Evolutionary conservation across 139 green algal genomes (phyloP).

Genomic region (Deuterostichococcus epilithicus): DNA sequence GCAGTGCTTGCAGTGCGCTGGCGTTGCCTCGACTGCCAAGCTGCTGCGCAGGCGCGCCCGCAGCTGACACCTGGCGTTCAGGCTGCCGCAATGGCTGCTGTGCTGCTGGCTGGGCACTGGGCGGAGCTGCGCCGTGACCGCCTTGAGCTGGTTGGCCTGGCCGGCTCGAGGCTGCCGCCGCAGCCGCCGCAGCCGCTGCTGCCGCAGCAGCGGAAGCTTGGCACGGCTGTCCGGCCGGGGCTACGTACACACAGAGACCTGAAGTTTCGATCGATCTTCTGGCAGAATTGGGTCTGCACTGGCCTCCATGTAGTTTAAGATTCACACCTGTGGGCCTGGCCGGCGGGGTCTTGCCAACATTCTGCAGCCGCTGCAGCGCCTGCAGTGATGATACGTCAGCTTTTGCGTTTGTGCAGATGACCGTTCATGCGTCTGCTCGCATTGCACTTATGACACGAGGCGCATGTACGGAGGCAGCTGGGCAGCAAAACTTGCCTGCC

Average conservation of each 20-base stretch:
- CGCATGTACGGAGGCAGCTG: too few species aligned
- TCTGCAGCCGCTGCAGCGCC: background rate
- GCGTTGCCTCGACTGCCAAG: too few species aligned
- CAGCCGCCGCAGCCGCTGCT: background rate
- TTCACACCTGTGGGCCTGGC: background rate
- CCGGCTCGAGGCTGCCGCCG: background rate
- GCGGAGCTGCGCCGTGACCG: too few species aligned
- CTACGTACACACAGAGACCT: background rate
- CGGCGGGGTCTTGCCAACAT: background rate
- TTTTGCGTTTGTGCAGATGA: too few species aligned
- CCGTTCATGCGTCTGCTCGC: background rate
- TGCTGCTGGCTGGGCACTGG: background rate
- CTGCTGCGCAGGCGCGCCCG: background rate
- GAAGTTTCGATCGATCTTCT: too few species aligned
- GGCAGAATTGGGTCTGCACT: background rate
- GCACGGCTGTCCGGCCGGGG: background rate
- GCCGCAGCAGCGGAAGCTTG: background rate
- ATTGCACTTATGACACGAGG: too few species aligned
- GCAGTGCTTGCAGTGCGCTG: too few species aligned
- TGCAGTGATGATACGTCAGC: too few species aligned
- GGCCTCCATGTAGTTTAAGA: background rate
- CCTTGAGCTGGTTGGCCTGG: too few species aligned
- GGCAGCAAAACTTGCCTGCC: background rate
- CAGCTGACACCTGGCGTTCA: conserved; percentile 5
- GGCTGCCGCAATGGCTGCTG: conserved; percentile 3